Percentiles rank a stretch among this genome's conserved stretches.
These are phyloP conservation scores for Talaromyces sp. DNA, from an alignment of 2,329 filamentous ascomycete genomes.

Conservation along the genomic window DNA sequence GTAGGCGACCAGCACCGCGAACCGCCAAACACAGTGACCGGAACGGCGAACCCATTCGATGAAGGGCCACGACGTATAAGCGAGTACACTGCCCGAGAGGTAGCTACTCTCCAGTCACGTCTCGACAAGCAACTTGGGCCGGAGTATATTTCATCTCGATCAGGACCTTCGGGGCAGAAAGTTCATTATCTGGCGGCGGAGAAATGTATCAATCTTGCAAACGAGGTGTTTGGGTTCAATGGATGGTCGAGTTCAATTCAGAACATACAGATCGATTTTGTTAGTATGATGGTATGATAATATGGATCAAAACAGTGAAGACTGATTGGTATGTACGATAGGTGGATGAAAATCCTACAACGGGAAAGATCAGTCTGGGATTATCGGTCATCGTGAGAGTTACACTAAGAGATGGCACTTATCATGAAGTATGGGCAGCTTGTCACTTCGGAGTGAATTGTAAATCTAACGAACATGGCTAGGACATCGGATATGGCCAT, in stretches of 20 bases:
- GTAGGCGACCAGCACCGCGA: constrained; percentile 65
- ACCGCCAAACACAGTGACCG: constrained; percentile 27
- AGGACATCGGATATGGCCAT: constrained; percentile 92
- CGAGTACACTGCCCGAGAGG: constrained; percentile 84
- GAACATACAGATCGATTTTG: constrained; percentile 91
- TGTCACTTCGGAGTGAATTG: background rate
- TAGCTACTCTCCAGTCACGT: constrained; percentile 79
- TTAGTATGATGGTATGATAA: constrained; percentile 33
- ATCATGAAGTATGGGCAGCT: constrained; percentile 64
- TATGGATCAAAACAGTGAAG: background rate
- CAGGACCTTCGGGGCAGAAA: constrained; percentile 77
- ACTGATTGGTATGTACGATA: constrained; percentile 23
- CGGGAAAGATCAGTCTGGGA: constrained; percentile 75
- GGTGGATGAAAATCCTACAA: constrained; percentile 77
- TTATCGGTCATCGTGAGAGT: constrained; percentile 88
- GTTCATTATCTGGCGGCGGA: constrained; percentile 95
- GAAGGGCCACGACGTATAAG: constrained; percentile 65
- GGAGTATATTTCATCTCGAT: constrained; percentile 86
- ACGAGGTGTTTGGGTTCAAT: constrained; percentile 95
- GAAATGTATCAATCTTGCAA: constrained; percentile 92
- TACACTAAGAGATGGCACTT: constrained; percentile 89
- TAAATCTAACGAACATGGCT: background rate
- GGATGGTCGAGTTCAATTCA: constrained; percentile 97
- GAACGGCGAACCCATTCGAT: constrained; percentile 72
- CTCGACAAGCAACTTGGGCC: constrained; percentile 92